Evolutionary conservation across 176 grass and related monocot species (phyloP).

Genomic region (Juncus inflexus): DNA sequence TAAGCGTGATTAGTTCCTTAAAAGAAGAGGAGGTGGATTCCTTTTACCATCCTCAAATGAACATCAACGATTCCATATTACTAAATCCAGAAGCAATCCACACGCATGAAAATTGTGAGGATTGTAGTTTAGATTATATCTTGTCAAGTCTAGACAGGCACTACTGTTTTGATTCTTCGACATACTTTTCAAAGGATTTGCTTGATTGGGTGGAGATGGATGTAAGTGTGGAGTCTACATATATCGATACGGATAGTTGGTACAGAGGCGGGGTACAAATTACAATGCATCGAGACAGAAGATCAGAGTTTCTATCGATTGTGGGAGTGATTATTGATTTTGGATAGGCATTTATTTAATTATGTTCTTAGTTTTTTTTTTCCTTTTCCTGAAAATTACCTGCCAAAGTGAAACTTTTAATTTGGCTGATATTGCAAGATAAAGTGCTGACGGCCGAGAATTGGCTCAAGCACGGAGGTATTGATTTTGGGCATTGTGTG

Average conservation of each 20-base stretch:
- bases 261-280: slow-evolving; percentile 1
- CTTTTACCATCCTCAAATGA: neutral
- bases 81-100: slow-evolving; percentile 28
- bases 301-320: slow-evolving; percentile 10
- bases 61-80: neutral
- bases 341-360: too few species aligned
- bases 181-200: slow-evolving; percentile 16
- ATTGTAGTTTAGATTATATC: slow-evolving; percentile 60
- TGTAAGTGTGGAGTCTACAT: neutral
- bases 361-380: too few species aligned
- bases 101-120: slow-evolving; percentile 48
- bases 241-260: neutral
- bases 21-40: slow-evolving; percentile 21
- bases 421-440: too few species aligned
- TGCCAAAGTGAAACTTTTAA: too few species aligned
- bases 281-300: neutral
- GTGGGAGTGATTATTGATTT: neutral
- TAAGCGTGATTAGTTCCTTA: neutral
- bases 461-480: too few species aligned
- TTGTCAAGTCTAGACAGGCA: slow-evolving; percentile 29
- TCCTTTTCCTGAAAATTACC: too few species aligned
- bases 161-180: slow-evolving; percentile 22
- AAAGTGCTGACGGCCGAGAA: too few species aligned
- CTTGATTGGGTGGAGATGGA: slow-evolving; percentile 44
- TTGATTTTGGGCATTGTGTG: too few species aligned